Evolutionary conservation across 2,329 filamentous ascomycete species (phyloP), one percentile per base, ranked within the genome.

Genomic region (Pseudocercospora cruenta): DNA sequence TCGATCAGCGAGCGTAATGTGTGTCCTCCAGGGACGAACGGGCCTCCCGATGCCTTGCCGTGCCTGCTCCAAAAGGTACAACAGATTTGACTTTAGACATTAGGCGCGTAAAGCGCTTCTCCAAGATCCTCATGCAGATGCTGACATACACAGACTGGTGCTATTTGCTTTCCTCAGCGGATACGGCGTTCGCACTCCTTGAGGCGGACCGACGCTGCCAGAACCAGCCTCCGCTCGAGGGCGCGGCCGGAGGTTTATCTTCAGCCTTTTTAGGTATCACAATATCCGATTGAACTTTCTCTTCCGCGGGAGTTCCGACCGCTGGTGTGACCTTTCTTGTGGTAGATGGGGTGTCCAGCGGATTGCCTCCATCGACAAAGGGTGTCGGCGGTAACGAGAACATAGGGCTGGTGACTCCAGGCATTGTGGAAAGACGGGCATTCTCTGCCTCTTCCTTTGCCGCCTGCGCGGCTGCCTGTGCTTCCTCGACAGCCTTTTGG

Each of bases 121-220:
- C 19, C 21, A 45, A 36, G 24, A 43, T 55, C n/a, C 21, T 60
- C 55, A 64, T 64, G 61, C 24, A 58, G 12, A 22, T 39, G 51
- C 31, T 58, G 26, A 47, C 26, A 21, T 6, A 28, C 19, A 43
- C 22, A 53, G 16, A n/a, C 43, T 12, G 60, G 14, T 43, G 6
- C 26, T 62, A 39, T 47, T 49, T 61, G 53, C 36, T 62, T 57
- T 39, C 47, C 24, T 67, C 61, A 10, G 45, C 64, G 26, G 57
- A 39, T 51, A 59, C 66, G 60, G 58, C 57, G 26, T 66, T 69
- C 21, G 68, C 71, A 59, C 72, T 75, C 39, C 47, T 60, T 10
- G 61, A 64, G 19, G 75, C 71, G 36, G 73, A 71, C 59, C 75
- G 64, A 33, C 75, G 68, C 22, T 71, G 70, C 76, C 77, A 76